Evolutionary conservation across 129 eudicot species (phyloP), one percentile per base, ranked within the genome.

Genomic region (Flaveria brownii): DNA sequence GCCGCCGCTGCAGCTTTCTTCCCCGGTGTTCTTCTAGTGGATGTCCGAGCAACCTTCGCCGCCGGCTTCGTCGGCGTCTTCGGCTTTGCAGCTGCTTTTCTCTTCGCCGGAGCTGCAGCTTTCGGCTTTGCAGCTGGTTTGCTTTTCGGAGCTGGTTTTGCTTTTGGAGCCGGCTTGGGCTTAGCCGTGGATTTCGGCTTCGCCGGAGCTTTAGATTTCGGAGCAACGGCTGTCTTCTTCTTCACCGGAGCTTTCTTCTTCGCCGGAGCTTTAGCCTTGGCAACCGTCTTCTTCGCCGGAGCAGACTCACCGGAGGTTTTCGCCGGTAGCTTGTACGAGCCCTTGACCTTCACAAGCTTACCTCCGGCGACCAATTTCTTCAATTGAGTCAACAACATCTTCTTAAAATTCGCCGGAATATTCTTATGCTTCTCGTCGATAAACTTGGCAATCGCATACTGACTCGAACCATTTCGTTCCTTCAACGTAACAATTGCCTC

Each of bases 401-500:
- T 88, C 83, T 47, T 76, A 77, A 88, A 88, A 50, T 84, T 88
- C 0, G 78, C 12, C 14, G 90, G 94, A 41, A 88, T 79, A 46
- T 69, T 64, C 66, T 88, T 86, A 6, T 86, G 87, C 79, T 88
- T 82, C 45, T 84, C 85, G 77, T 88, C 94, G 3, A 86, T 79
- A 59, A 80, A 82, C 76, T 88, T 88, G 14, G 79, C 42, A 14
- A 88, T 79, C 75, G 94, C 88, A 6, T 88, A 72, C 68, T 86
- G 88, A 28, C 94, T 88, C 30, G 94, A 88, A 18, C 88, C 90
- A 0, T 75, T 81, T 46, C 62, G 82, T 68, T 88, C 94, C 85
- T 88, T 88, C 85, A 88, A 72, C 10, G 94, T 74, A 66, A 66
- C 71, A 23, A 88, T 82, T 45, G 90, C 90, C 5, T 86, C 90